Evolutionary conservation across 75 land plant species (phyloP).

Genomic region (Gnetum montanum): DNA sequence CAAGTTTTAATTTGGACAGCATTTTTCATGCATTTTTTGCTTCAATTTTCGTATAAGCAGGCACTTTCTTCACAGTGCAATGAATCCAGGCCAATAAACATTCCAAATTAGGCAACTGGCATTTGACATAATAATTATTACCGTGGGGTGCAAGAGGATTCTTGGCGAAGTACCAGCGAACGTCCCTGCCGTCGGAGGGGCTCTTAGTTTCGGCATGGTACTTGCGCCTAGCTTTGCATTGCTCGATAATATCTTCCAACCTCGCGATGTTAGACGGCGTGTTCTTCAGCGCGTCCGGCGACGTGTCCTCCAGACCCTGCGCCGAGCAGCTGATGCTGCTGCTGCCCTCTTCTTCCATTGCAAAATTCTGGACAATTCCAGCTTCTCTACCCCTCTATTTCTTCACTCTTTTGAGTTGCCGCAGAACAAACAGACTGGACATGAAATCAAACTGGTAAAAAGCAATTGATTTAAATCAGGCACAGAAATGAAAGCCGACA

Average conservation of each 20-base stretch:
- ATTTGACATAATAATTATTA: too few species aligned
- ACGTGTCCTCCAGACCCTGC: conserved; percentile 6
- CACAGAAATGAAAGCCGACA: too few species aligned
- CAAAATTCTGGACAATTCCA: background rate
- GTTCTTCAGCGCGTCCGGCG: conserved; percentile 50
- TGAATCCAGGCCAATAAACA: too few species aligned
- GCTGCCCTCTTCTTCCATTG: conserved; percentile 8
- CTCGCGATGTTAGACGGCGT: conserved; percentile 61
- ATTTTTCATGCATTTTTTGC: too few species aligned
- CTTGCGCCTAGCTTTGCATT: conserved; percentile 49
- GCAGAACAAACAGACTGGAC: too few species aligned
- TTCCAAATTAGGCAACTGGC: too few species aligned
- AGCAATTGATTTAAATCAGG: too few species aligned
- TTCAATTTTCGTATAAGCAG: too few species aligned
- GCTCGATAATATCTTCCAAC: conserved; percentile 59
- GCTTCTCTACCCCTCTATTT: conserved; percentile 5
- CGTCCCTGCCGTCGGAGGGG: conserved; percentile 92
- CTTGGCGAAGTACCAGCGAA: conserved; percentile 96
- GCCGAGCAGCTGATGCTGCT: background rate
- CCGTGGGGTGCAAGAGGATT: conserved; percentile 58
- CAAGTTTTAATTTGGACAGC: too few species aligned
- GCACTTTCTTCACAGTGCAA: too few species aligned
- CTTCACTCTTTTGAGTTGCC: too few species aligned
- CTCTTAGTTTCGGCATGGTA: conserved; percentile 70
- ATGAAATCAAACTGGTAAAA: too few species aligned